These are phyloP conservation scores for Solanum lignicaule DNA, from an alignment of 257 asterid genomes.

Conservation along the genomic window DNA sequence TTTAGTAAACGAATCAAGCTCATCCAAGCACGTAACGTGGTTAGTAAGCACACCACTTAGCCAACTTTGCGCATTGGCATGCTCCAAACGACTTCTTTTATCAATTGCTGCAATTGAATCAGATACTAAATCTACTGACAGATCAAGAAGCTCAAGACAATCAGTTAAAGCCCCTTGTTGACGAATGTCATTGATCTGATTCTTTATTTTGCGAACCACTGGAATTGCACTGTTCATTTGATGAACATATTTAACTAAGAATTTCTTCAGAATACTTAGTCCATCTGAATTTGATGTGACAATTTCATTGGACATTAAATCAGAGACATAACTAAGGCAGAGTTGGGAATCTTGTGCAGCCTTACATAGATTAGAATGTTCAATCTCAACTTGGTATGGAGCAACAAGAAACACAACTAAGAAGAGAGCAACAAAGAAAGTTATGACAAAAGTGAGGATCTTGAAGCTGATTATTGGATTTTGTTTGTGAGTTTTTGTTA, in stretches of 20 bases:
- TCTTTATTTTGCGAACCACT: neutral
- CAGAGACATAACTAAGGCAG: slow-evolving; percentile 16
- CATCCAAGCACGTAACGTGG: slow-evolving; percentile 42
- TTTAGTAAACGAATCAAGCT: neutral
- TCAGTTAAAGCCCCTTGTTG: slow-evolving; percentile 22
- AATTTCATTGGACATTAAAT: slow-evolving; percentile 1
- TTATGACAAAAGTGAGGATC: slow-evolving; percentile 11
- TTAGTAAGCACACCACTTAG: slow-evolving; percentile 46
- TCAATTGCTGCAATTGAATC: slow-evolving; percentile 18
- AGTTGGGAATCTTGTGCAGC: slow-evolving; percentile 15
- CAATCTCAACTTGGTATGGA: slow-evolving; percentile 1
- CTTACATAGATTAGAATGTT: slow-evolving; percentile 8
- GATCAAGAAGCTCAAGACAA: slow-evolving; percentile 34
- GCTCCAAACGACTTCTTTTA: neutral
- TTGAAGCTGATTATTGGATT: slow-evolving; percentile 10
- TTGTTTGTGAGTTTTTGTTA: neutral
- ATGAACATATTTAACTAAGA: slow-evolving; percentile 15
- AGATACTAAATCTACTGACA: slow-evolving; percentile 24
- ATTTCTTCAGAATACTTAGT: neutral
- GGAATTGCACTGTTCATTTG: slow-evolving; percentile 8
- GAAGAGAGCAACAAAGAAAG: neutral
- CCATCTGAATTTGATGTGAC: neutral
- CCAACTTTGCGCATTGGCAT: slow-evolving; percentile 26
- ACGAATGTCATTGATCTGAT: slow-evolving; percentile 7
- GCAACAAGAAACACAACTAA: slow-evolving; percentile 10